Evolutionary conservation across 495 filamentous ascomycete species (phyloP), one percentile per base, ranked within the genome.

Genomic region (Penicillium lividum): DNA sequence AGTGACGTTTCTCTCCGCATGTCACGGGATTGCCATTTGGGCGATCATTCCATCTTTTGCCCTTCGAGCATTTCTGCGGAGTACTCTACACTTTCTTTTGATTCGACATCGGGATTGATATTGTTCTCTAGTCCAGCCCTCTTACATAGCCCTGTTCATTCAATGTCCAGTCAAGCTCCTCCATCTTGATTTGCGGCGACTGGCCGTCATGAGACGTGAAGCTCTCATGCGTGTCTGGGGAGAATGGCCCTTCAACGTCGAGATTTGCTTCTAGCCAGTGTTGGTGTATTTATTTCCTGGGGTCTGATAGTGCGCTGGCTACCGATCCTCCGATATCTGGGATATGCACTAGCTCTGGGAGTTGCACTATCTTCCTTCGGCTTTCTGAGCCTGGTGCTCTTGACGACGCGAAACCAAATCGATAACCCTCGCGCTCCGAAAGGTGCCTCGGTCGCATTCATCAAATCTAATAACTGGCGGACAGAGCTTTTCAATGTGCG

Each of bases 271-370:
- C 65, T 92, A 64, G 84, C 88, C 63, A 82, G 82, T 66, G 73
- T 90, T 62, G 84, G 80, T 68, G 81, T 72, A 61, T 96, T 96
- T 71, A 80, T 97, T 63, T 84, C 91, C 61, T 97, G 92, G 92
- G 90, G 89, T 22, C 86, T 89, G 68, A 82, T 86, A 33, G 85
- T 90, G 58, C 83, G 86, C 74, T 94, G 89, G 88, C 75, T 89
- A 66, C 92, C 93, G 9, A 64, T 83, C 36, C 79, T 96, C 42
- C 89, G 91, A 68, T 95, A 86, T 79, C 79, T 88, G 28, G 89
- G 87, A 64, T 89, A 91, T 68, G 90, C 91, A 51, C 89, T 95
- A 69, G 72, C 86, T 55, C 75, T 82, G 54, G 92, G 92, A 60
- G 72, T 80, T 54, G 58, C 86, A 46, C 54, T 88, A 54, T 73